These are phyloP conservation scores for Penicillium goetzii DNA, from an alignment of 495 filamentous ascomycete species.

Conservation along the genomic window DNA sequence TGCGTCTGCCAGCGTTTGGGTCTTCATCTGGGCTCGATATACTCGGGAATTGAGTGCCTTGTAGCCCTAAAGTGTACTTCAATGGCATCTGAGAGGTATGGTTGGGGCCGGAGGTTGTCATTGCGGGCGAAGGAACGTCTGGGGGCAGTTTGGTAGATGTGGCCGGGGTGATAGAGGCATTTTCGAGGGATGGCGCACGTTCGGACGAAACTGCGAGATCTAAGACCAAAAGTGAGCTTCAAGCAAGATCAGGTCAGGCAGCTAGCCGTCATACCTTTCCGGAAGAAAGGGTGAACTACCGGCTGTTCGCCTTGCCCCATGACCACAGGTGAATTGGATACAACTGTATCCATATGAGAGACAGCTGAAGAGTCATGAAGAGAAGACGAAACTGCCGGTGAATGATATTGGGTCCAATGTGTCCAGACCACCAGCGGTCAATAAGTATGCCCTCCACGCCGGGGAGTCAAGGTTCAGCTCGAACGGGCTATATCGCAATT, in stretches of 20 bases:
- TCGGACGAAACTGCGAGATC: slow-evolving; percentile 27
- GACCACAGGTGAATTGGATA: slow-evolving; percentile 38
- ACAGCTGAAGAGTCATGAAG: slow-evolving; percentile 10
- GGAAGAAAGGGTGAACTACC: slow-evolving; percentile 50
- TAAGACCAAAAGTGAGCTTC: slow-evolving; percentile 27
- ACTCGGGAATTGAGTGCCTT: not conserved
- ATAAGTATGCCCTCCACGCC: not conserved
- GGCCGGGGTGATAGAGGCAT: not conserved
- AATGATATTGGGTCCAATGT: not conserved
- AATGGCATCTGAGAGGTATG: not conserved
- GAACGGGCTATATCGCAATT: slow-evolving; percentile 11
- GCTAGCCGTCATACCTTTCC: slow-evolving; percentile 35
- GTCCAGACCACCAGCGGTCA: slow-evolving; percentile 4
- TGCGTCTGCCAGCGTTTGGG: slow-evolving; percentile 47
- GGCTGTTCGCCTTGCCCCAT: slow-evolving; percentile 48
- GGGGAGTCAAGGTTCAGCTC: not conserved
- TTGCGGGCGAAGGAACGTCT: not conserved
- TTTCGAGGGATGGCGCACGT: slow-evolving; percentile 8
- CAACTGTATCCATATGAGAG: slow-evolving; percentile 32
- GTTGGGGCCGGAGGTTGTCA: not conserved
- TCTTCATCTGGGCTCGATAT: slow-evolving; percentile 39
- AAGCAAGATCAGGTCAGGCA: not conserved
- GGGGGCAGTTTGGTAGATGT: not conserved
- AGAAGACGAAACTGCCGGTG: not conserved
- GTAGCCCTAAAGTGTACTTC: not conserved